Evolutionary conservation across 2,329 filamentous ascomycete genomes (phyloP).

Genomic region (Rutstroemia sp.): DNA sequence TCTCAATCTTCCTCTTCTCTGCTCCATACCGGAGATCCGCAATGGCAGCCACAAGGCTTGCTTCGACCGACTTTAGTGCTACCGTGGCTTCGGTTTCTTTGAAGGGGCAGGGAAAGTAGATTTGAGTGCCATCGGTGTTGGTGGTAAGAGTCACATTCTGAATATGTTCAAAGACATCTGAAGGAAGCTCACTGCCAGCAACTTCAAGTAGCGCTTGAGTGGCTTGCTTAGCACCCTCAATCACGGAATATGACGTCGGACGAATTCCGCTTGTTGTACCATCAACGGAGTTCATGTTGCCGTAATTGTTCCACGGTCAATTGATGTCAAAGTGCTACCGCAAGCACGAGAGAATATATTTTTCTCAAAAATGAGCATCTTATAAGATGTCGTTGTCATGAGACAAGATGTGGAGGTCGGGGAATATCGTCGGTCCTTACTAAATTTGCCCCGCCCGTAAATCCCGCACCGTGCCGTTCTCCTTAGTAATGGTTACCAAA

Average conservation of each 20-base stretch:
- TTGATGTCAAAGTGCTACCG: background rate
- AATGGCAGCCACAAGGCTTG: conserved; percentile 48
- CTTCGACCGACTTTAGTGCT: conserved; percentile 39
- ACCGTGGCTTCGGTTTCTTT: conserved; percentile 39
- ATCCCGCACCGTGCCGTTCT: too few relatives aligned
- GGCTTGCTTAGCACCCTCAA: conserved; percentile 21
- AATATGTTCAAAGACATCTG: conserved; percentile 18
- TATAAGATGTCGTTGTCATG: too few relatives aligned
- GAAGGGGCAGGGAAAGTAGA: conserved; percentile 41
- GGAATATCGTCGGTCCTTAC: too few relatives aligned
- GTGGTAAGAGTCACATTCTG: conserved; percentile 21
- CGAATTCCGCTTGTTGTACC: background rate
- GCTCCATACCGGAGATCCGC: conserved; percentile 46
- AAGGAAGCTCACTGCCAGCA: conserved; percentile 17
- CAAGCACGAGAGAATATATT: too few relatives aligned
- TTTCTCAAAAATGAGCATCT: too few relatives aligned
- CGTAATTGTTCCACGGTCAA: background rate
- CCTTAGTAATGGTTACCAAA: too few relatives aligned
- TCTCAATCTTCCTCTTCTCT: conserved; percentile 35
- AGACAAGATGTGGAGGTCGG: too few relatives aligned
- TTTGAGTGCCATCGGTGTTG: conserved; percentile 21
- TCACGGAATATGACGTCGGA: conserved; percentile 19
- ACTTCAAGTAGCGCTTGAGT: conserved; percentile 14
- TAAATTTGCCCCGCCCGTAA: too few relatives aligned
- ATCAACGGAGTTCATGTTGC: background rate